These are phyloP conservation scores for Emmonsiellopsis sp. DNA, from an alignment of 2,329 filamentous ascomycete species.

Conservation along the genomic window DNA sequence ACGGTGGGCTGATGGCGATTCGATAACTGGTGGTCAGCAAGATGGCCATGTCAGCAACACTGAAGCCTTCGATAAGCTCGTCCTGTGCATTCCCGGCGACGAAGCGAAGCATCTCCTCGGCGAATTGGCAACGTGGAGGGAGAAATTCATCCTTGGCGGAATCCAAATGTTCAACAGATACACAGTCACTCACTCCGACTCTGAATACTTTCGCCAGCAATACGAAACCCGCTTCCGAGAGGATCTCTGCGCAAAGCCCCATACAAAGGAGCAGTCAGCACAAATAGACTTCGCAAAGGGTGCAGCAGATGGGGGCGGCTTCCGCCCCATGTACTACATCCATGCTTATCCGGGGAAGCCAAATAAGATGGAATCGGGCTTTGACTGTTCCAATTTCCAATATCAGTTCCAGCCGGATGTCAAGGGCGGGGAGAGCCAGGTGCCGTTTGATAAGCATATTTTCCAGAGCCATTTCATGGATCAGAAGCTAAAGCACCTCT, in stretches of 20 bases:
- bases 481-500: constrained; percentile 46
- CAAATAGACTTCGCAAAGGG: constrained; percentile 40
- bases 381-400: constrained; percentile 69
- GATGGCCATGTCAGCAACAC: constrained; percentile 32
- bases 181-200: constrained; percentile 51
- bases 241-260: constrained; percentile 39
- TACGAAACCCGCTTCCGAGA: constrained; percentile 47
- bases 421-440: constrained; percentile 16
- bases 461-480: constrained; percentile 60
- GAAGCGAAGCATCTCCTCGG: constrained; percentile 46
- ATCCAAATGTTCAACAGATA: constrained; percentile 57
- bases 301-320: constrained; percentile 30
- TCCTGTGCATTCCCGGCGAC: constrained; percentile 48
- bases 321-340: constrained; percentile 53
- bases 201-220: constrained; percentile 47
- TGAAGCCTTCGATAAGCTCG: constrained; percentile 49
- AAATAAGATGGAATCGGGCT: constrained; percentile 53
- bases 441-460: constrained; percentile 49
- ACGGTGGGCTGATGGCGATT: constrained; percentile 11
- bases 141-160: constrained; percentile 59
- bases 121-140: constrained; percentile 46
- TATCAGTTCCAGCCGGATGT: constrained; percentile 51
- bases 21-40: constrained; percentile 15
- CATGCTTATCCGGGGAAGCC: constrained; percentile 45
- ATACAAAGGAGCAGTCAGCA: constrained; percentile 35